These are phyloP conservation scores for Fusarium gaditjirri DNA, from an alignment of 2,329 filamentous ascomycete genomes.

Conservation along the genomic window DNA sequence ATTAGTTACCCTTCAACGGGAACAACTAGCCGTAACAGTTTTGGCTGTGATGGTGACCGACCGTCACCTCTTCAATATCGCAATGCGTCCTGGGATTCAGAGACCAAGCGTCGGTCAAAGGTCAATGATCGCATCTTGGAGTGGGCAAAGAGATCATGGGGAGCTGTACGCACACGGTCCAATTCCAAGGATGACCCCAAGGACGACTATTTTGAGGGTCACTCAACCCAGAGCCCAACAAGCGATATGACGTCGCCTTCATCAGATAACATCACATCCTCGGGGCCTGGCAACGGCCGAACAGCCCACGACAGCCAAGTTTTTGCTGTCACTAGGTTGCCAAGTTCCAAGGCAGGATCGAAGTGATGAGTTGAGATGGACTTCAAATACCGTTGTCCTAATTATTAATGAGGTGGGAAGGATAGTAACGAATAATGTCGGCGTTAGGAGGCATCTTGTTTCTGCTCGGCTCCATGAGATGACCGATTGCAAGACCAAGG, in stretches of 20 bases:
- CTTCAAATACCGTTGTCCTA: slow-evolving; percentile 1
- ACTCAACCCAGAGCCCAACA: slow-evolving; percentile 24
- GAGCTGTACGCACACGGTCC: slow-evolving; percentile 41
- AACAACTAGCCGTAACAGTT: slow-evolving; percentile 40
- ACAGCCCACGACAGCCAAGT: slow-evolving; percentile 12
- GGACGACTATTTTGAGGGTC: slow-evolving; percentile 36
- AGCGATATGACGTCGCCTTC: slow-evolving; percentile 32
- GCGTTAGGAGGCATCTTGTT: slow-evolving; percentile 38
- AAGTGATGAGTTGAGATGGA: slow-evolving; percentile 17
- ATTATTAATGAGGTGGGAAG: slow-evolving; percentile 24
- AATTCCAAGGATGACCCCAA: slow-evolving; percentile 40
- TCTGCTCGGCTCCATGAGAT: slow-evolving; percentile 27
- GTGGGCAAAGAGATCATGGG: slow-evolving; percentile 50
- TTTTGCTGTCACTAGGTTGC: slow-evolving; percentile 27
- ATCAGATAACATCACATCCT: slow-evolving; percentile 26
- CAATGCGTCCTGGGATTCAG: slow-evolving; percentile 45
- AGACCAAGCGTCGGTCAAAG: slow-evolving; percentile 43
- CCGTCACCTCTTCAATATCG: slow-evolving; percentile 37
- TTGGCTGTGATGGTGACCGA: slow-evolving; percentile 40
- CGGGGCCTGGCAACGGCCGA: slow-evolving; percentile 25
- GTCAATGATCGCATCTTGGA: slow-evolving; percentile 49
- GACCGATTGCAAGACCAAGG: slow-evolving; percentile 25
- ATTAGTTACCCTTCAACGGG: slow-evolving; percentile 43
- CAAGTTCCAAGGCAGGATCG: slow-evolving; percentile 20
- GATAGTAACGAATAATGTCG: slow-evolving; percentile 40